A percentile compares a stretch with the other conserved stretches of the same genome.
These are phyloP conservation scores for Solanum okadae DNA, from an alignment of 257 asterid species.

Conservation along the genomic window DNA sequence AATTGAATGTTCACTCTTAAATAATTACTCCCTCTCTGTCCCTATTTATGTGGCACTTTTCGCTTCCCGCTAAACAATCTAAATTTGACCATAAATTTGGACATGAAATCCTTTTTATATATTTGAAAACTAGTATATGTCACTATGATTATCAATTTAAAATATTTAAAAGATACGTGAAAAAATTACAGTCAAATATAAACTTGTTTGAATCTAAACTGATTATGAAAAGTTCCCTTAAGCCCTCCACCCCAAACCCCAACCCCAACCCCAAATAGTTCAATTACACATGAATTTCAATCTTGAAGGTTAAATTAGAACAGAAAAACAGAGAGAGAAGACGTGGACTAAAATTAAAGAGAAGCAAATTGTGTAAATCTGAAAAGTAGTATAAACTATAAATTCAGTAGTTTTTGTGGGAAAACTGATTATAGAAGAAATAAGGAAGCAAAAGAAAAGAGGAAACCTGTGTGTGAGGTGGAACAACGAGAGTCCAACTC, in stretches of 20 bases:
- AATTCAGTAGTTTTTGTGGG: background rate
- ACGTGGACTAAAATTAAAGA: background rate
- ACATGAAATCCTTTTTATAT: too few relatives aligned
- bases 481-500: constrained; percentile 21
- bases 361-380: background rate
- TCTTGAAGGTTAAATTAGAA: background rate
- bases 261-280: background rate
- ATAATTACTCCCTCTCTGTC: too few relatives aligned
- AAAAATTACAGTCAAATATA: too few relatives aligned
- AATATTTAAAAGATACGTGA: too few relatives aligned
- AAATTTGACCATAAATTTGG: too few relatives aligned
- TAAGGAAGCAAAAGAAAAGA: background rate
- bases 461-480: constrained; percentile 17
- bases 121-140: too few relatives aligned
- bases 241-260: background rate
- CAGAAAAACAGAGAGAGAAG: background rate
- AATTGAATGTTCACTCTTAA: background rate
- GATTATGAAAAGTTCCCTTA: background rate
- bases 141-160: background rate
- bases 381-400: background rate
- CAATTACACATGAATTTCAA: background rate
- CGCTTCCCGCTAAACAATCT: background rate
- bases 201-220: background rate
- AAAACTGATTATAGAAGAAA: background rate
- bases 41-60: too few relatives aligned